Evolutionary conservation across 2,329 filamentous ascomycete genomes (phyloP).

Genomic region (Cercospora brassicicola): DNA sequence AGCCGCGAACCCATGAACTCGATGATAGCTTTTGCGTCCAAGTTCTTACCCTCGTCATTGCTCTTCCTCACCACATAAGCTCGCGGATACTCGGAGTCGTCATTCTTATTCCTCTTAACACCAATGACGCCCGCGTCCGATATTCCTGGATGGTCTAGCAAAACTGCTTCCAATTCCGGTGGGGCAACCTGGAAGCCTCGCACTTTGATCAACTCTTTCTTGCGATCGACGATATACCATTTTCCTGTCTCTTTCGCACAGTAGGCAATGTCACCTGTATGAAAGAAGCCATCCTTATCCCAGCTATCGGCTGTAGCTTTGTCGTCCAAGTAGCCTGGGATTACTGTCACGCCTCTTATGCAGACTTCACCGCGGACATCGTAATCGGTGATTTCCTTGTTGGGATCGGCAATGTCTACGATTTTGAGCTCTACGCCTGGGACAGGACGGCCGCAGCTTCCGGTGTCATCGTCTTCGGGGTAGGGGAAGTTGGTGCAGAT

Average conservation of each 20-base stretch:
- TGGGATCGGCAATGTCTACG: constrained; percentile 62
- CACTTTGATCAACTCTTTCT: constrained; percentile 58
- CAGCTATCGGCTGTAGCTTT: constrained; percentile 68
- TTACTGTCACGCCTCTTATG: constrained; percentile 72
- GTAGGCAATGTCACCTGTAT: constrained; percentile 59
- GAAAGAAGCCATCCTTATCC: constrained; percentile 62
- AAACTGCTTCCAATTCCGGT: constrained; percentile 76
- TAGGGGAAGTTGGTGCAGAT: constrained; percentile 66
- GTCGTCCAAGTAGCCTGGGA: constrained; percentile 74
- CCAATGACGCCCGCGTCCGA: constrained; percentile 77
- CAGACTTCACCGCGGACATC: constrained; percentile 78
- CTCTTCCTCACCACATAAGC: constrained; percentile 61
- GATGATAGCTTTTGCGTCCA: constrained; percentile 53
- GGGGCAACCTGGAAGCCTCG: constrained; percentile 80
- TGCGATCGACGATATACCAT: constrained; percentile 79
- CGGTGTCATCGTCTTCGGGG: constrained; percentile 65
- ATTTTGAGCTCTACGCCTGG: constrained; percentile 66
- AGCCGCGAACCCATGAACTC: constrained; percentile 62
- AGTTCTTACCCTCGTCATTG: constrained; percentile 51
- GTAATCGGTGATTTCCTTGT: constrained; percentile 64
- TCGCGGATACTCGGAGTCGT: constrained; percentile 62
- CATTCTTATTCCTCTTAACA: constrained; percentile 59
- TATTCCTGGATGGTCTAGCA: constrained; percentile 71
- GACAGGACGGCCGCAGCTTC: constrained; percentile 69
- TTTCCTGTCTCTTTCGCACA: constrained; percentile 81